Base-by-base conservation (phyloP, 208 protist genomes). In the Trichomonas tenax region DNA sequence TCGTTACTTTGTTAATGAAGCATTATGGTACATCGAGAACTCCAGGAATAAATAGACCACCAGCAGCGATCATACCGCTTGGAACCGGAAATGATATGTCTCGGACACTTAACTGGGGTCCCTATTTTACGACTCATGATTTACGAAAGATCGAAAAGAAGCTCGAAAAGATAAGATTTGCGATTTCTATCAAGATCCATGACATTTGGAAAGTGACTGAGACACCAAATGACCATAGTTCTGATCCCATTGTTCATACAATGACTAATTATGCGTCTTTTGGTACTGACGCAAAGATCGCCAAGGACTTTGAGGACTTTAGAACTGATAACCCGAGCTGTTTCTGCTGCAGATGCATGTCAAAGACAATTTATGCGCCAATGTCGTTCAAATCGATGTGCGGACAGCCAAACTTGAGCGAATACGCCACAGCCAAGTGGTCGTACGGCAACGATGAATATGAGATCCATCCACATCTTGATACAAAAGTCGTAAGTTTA, bases 71-170 rank as follows among this genome's bases (percentile, higher is more conserved):
- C 9, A 93, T 93, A 38, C 86, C 86, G 15, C 44, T 93, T 48
- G 86, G 86, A 34, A 93, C 86, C 11, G 86, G 86, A 93, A 93
- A 93, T 51, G 86, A 93, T 51, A 93, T 93, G 86, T 48, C 40
- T 38, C 8, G 86, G 14, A 38, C 8, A 15, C 15, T 93, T 10
- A 44, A 44, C 8, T 93, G 86, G 86, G 86, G 86, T 26, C 11
- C 15, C 0, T 41, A 44, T 17, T 48, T 93, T 0, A 51, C n/a
- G 26, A 58, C 45, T 8, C 36, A 26, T 2, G 44, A 34, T 38
- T 93, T 93, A 93, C 17, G 14, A 10, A 17, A 38, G 46, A 41
- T 93, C 10, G 86, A 21, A 34, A 23, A 44, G 26, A 34, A 23
- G n/a, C 45, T 93, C 0, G 44, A 93, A 38, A 58, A 93, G 14